Conservation (phyloP, 179 eudicot species). For the Silene vulgaris region DNA sequence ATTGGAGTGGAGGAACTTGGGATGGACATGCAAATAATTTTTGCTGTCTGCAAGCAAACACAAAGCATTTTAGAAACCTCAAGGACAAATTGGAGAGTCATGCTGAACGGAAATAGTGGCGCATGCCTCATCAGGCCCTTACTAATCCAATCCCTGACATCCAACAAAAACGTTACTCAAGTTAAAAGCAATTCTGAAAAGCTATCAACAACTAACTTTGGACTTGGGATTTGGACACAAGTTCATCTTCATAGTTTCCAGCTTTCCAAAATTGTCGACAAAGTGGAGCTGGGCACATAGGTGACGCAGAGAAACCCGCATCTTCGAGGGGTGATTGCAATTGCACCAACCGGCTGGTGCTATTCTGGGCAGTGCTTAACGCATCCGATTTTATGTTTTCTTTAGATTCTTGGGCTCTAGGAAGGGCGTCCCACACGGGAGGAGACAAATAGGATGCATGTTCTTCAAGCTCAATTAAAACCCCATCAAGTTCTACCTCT, state of each 20-base stretch:
- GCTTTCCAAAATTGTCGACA: constrained; percentile 95
- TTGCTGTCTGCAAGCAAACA: constrained; percentile 44
- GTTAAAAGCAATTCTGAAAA: neutral
- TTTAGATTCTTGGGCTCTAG: constrained; percentile 32
- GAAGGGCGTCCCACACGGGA: constrained; percentile 28
- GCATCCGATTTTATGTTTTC: constrained; percentile 33
- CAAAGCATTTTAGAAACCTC: constrained; percentile 18
- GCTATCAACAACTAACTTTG: constrained; percentile 41
- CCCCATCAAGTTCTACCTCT: constrained; percentile 30
- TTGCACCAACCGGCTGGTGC: constrained; percentile 38
- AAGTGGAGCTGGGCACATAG: constrained; percentile 60
- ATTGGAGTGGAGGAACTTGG: constrained; percentile 90
- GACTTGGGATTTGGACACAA: constrained; percentile 38
- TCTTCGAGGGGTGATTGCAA: constrained; percentile 41
- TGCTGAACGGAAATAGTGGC: neutral
- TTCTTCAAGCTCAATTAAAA: constrained; percentile 25
- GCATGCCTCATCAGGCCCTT: constrained; percentile 2
- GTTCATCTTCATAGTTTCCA: constrained; percentile 56
- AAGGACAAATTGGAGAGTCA: neutral
- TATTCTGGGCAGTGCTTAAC: constrained; percentile 36
- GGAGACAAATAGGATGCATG: constrained; percentile 20
- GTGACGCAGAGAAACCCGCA: constrained; percentile 42
- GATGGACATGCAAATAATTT: constrained; percentile 74
- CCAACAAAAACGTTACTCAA: neutral
- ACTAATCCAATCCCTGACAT: neutral